A percentile compares a stretch with the other conserved stretches of the same genome.
phyloP scores from a whole-genome alignment of 306 rosid genomes.

The Sphenostylis stenocarpa region DNA sequence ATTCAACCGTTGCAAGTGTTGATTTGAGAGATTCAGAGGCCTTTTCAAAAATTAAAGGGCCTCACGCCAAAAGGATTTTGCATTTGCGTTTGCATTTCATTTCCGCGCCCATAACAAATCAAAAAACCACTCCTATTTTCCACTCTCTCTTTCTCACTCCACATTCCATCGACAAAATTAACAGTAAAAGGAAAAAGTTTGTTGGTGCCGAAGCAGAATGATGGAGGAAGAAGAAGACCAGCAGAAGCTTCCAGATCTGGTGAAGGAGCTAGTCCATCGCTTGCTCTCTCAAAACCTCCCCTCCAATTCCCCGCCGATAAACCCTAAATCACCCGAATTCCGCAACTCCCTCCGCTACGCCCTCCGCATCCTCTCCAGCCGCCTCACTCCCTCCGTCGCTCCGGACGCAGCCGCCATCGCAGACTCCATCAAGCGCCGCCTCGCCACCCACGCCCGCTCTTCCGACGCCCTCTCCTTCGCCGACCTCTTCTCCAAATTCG shows the following conservation, averaged over 20 bases:
- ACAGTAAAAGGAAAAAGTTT: not conserved
- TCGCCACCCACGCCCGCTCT: constrained; percentile 84
- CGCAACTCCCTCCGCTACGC: constrained; percentile 79
- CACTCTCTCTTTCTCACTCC: not conserved
- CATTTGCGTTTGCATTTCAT: not conserved
- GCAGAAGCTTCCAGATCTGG: constrained; percentile 83
- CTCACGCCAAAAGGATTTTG: not conserved
- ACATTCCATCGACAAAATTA: not conserved
- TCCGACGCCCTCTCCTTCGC: constrained; percentile 92
- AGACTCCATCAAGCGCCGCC: constrained; percentile 83
- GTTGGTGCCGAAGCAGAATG: not conserved
- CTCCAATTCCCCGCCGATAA: constrained; percentile 37
- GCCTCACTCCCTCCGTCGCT: constrained; percentile 73
- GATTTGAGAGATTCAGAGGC: not conserved
- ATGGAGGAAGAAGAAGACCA: constrained; percentile 96
- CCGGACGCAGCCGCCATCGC: constrained; percentile 92
- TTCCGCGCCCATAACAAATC: constrained; percentile 31
- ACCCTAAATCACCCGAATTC: constrained; percentile 56
- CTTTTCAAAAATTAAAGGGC: not conserved
- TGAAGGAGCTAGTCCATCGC: constrained; percentile 74
- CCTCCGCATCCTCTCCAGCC: constrained; percentile 76
- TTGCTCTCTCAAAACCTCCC: constrained; percentile 53
- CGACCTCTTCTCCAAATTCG: constrained; percentile 78
- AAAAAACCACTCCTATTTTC: not conserved
- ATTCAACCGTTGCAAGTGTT: not conserved